Evolutionary conservation across 176 grass and related monocot genomes (phyloP).

Genomic region (Paspalum notatum): DNA sequence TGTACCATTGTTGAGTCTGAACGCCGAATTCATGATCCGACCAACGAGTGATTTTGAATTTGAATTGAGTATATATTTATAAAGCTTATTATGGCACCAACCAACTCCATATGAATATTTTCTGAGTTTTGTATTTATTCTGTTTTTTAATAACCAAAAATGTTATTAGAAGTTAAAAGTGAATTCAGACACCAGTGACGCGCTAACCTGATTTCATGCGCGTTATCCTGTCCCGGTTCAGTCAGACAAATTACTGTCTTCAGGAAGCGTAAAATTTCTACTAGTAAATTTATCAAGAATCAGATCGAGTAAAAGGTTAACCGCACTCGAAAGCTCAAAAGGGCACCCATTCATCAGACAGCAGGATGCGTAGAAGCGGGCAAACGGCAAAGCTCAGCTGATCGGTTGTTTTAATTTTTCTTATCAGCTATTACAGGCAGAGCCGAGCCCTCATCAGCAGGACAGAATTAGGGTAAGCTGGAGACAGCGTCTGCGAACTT

Average conservation of each 20-base stretch:
- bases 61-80: not conserved
- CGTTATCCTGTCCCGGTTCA: not conserved
- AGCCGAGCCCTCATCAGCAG: not conserved
- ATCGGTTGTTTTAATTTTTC: not conserved
- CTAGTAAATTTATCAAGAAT: too few species aligned
- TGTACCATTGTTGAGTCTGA: not conserved
- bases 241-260: not conserved
- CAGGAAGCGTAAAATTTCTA: not conserved
- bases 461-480: not conserved
- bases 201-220: not conserved
- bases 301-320: not conserved
- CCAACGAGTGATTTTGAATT: not conserved
- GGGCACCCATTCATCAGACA: not conserved
- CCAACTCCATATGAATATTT: too few species aligned
- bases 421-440: not conserved
- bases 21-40: not conserved
- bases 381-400: not conserved
- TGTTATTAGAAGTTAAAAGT: not conserved
- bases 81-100: not conserved
- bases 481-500: not conserved
- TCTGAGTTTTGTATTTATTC: not conserved
- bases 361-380: not conserved
- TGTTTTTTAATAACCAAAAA: not conserved
- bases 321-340: not conserved
- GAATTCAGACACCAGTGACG: not conserved